Base-by-base conservation (phyloP, 2,329 filamentous ascomycete species). In the Beauveria pseudobassiana region DNA sequence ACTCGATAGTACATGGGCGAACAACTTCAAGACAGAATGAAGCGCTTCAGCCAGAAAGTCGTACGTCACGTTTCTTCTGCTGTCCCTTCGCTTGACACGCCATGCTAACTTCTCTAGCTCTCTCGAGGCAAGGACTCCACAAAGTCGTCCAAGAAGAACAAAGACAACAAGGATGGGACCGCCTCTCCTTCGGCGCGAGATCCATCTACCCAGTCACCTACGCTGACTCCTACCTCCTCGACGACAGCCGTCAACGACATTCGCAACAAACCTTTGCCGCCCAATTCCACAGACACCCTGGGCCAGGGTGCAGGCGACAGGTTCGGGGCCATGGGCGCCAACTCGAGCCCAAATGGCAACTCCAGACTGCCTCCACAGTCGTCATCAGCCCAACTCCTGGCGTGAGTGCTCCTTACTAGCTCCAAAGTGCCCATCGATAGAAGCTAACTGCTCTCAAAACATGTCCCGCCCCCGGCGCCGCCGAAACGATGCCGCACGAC, bases 401-500 rank as follows among this genome's bases (percentile, higher is more conserved):
- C 68, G 91, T 95, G 83, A 81, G 89, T 59, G 10, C 5, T 12
- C 12, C 20, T 18, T 10, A 26, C 28, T 62, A 38, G 63, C 61
- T 51, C 34, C 34, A 57, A 60, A 58, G 56, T 6, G 8, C 49
- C n/a, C 20, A 16, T 42, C 7, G 5, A 4, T 26, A 30, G 8
- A 46, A n/a, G n/a, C 43, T 49, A 54, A 63, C 51, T n/a, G 1
- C 8, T 10, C 38, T 20, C n/a, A 48, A 56, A 38, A 51, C 67
- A 99, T 77, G 81, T 95, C 50, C 93, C 95, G 56, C 92, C 92
- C 64, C 95, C 53, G 95, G 95, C 67, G 89, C 93, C 62, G 89
- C 93, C 66, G 95, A 99, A 78, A 97, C 93, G 6, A 98, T 99
- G 93, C 95, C 95, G 58, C 91, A 96, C 71, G 95, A 99, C 73